These are phyloP conservation scores for Dysphania ambrosioides DNA, from an alignment of 148 eudicot species.

Conservation along the genomic window DNA sequence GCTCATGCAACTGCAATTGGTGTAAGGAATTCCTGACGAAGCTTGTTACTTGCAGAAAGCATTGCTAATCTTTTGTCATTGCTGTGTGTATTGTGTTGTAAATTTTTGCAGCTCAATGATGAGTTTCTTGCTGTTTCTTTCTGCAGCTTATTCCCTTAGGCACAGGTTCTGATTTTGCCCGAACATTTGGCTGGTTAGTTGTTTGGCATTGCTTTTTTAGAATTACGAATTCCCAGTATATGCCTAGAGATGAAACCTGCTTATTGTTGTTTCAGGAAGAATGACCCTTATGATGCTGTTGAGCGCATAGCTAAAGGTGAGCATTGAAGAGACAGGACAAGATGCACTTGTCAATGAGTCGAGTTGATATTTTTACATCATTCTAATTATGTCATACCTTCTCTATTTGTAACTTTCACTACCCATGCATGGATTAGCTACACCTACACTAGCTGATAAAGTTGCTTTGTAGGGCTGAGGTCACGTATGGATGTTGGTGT, in stretches of 20 bases:
- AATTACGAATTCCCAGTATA: constrained; percentile 2
- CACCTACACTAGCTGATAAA: constrained; percentile 26
- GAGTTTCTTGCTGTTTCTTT: constrained; percentile 19
- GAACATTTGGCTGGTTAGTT: constrained; percentile 88
- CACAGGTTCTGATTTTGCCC: constrained; percentile 97
- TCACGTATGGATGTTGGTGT: constrained; percentile 76
- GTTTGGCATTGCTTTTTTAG: not conserved
- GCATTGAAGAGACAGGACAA: constrained; percentile 14
- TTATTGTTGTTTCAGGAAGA: constrained; percentile 59
- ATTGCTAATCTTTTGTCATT: not conserved
- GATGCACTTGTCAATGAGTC: constrained; percentile 2
- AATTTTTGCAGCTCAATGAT: constrained; percentile 3
- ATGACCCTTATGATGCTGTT: constrained; percentile 72
- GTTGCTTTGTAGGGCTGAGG: constrained; percentile 60
- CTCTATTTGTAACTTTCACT: not conserved
- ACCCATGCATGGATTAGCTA: constrained; percentile 16
- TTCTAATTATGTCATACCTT: not conserved
- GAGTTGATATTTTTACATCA: not conserved
- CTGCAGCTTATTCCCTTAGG: constrained; percentile 91
- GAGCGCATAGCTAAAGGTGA: constrained; percentile 94
- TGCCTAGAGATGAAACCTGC: constrained; percentile 5
- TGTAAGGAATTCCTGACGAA: constrained; percentile 50
- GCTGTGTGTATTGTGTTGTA: constrained; percentile 11
- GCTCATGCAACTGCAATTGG: constrained; percentile 74
- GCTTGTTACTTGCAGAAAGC: constrained; percentile 4